A percentile compares a stretch with the other conserved stretches of the same genome.
Evolutionary conservation across 495 filamentous ascomycete species (phyloP).

Genomic region (Penicillium bovifimosum): DNA sequence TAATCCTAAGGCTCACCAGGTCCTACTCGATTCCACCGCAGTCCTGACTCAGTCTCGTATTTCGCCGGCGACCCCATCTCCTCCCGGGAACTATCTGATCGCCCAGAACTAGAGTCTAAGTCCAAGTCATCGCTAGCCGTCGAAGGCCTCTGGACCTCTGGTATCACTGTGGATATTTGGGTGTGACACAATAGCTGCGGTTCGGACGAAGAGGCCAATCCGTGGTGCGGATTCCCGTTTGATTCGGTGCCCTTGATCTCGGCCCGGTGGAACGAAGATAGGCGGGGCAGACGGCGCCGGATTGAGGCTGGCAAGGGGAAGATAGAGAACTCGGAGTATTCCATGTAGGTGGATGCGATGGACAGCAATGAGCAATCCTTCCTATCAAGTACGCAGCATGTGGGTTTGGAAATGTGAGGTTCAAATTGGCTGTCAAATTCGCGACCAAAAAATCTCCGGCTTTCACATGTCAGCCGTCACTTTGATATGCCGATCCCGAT

Average conservation of each 20-base stretch:
- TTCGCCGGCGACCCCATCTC: conserved; percentile 15
- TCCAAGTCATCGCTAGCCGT: conserved; percentile 19
- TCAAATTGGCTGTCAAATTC: no score
- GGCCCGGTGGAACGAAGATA: conserved; percentile 21
- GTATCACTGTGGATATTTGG: neutral
- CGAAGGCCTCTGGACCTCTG: conserved; percentile 12
- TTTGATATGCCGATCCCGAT: no score
- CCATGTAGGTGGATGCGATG: conserved; percentile 10
- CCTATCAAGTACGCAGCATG: no score
- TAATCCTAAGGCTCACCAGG: conserved; percentile 26
- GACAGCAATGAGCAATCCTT: neutral
- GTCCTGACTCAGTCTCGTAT: conserved; percentile 34
- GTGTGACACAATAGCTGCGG: conserved; percentile 9
- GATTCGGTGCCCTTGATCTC: conserved; percentile 5
- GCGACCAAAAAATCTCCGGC: no score
- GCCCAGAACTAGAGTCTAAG: conserved; percentile 12
- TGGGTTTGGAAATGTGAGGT: no score
- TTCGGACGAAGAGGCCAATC: conserved; percentile 17
- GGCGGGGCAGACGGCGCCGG: conserved; percentile 25
- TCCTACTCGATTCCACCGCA: conserved; percentile 38
- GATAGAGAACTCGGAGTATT: conserved; percentile 26
- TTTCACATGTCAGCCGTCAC: no score
- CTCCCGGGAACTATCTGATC: conserved; percentile 12
- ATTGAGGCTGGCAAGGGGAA: conserved; percentile 32
- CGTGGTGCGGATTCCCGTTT: conserved; percentile 7